phyloP scores from a whole-genome alignment of 257 asterid genomes.

The Striga asiatica region DNA sequence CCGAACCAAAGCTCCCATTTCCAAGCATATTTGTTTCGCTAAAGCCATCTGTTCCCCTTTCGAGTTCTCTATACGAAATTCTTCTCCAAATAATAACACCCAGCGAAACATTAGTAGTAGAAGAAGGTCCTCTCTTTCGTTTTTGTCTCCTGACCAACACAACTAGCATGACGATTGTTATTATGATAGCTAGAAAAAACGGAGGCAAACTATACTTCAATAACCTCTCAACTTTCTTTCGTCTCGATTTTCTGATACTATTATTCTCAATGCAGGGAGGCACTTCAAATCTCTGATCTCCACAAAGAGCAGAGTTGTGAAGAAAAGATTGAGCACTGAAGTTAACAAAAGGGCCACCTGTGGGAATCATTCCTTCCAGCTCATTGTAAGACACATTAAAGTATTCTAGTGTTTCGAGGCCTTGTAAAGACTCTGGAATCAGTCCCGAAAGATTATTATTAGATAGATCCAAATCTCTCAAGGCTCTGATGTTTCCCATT shows the following conservation, averaged over 20 bases:
- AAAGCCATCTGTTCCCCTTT: slow-evolving; percentile 12
- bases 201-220: slow-evolving; percentile 19
- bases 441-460: slow-evolving; percentile 17
- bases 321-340: slow-evolving; percentile 21
- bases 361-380: slow-evolving; percentile 23
- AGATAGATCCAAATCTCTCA: slow-evolving; percentile 12
- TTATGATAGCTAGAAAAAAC: neutral
- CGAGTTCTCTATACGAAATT: slow-evolving; percentile 21
- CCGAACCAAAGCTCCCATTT: slow-evolving; percentile 20
- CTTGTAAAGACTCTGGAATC: slow-evolving; percentile 19
- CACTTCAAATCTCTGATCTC: slow-evolving; percentile 14
- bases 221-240: neutral
- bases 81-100: slow-evolving; percentile 14
- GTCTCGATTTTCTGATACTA: neutral
- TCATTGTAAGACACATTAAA: slow-evolving; percentile 23
- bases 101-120: neutral
- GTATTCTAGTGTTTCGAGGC: slow-evolving; percentile 5
- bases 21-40: slow-evolving; percentile 16
- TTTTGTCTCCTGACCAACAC: slow-evolving; percentile 11
- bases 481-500: slow-evolving; percentile 10
- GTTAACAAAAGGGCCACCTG: slow-evolving; percentile 15
- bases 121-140: neutral
- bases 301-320: slow-evolving; percentile 24
- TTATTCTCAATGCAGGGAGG: slow-evolving; percentile 7
- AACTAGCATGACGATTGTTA: neutral